Percentiles rank a stretch among this genome's conserved stretches.
These are phyloP conservation scores for Hypholoma fasciculare DNA, from an alignment of 768 basidiomycete species.

Conservation along the genomic window DNA sequence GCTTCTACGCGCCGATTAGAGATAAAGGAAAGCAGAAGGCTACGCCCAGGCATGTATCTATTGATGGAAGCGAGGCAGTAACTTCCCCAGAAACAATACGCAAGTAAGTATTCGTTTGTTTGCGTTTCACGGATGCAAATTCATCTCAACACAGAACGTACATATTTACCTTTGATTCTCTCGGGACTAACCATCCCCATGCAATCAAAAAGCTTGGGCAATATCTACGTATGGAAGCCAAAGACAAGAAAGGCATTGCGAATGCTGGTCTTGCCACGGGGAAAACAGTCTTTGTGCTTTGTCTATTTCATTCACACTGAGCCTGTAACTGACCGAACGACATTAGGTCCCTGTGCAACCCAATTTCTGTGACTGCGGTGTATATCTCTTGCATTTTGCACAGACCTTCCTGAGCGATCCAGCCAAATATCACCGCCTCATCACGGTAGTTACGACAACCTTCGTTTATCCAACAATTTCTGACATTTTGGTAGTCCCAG, in stretches of 20 bases:
- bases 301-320: conserved; percentile 13
- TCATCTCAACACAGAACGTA: conserved; percentile 52
- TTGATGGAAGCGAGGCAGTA: conserved; percentile 8
- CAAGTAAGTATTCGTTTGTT: neutral
- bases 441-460: conserved; percentile 36
- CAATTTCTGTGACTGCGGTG: conserved; percentile 91
- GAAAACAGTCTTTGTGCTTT: conserved; percentile 52
- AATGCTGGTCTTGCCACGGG: conserved; percentile 40
- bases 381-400: conserved; percentile 89
- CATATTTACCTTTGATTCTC: conserved; percentile 90
- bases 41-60: conserved; percentile 1
- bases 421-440: conserved; percentile 44
- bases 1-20: conserved; percentile 8
- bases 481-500: conserved; percentile 11
- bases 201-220: conserved; percentile 57
- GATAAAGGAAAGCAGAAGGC: conserved; percentile 22
- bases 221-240: conserved; percentile 80
- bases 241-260: conserved; percentile 57
- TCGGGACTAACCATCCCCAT: conserved; percentile 70
- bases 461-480: neutral
- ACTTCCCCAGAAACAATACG: conserved; percentile 8
- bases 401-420: conserved; percentile 74
- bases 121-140: too few species aligned
- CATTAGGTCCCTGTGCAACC: conserved; percentile 82
- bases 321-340: neutral